Conservation (phyloP, 352 stramenopile species). For the Globisporangium perplexum region DNA sequence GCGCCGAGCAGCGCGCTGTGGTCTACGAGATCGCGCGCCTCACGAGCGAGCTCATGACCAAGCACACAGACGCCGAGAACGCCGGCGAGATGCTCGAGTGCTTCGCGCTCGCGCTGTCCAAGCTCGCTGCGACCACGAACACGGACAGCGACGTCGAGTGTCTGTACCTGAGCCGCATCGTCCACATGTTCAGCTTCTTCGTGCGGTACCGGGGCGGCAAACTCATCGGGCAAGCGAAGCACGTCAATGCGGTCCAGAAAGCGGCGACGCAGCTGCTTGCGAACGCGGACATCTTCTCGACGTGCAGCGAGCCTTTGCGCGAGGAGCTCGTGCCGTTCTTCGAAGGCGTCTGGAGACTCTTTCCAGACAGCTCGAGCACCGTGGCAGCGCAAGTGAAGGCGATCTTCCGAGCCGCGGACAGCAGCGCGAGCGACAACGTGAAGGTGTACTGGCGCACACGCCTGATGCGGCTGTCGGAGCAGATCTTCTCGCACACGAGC, state of each 20-base stretch:
- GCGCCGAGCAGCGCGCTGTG: slow-evolving; percentile 20
- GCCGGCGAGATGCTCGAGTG: slow-evolving; percentile 63
- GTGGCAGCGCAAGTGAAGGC: slow-evolving; percentile 31
- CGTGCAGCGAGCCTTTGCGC: slow-evolving; percentile 29
- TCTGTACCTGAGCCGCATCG: slow-evolving; percentile 63
- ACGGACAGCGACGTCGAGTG: slow-evolving; percentile 32
- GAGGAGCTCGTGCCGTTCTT: slow-evolving; percentile 42
- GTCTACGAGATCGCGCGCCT: slow-evolving; percentile 66
- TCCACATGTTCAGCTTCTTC: slow-evolving; percentile 48
- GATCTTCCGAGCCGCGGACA: slow-evolving; percentile 34
- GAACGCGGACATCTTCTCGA: slow-evolving; percentile 35
- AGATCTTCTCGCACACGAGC: slow-evolving; percentile 43
- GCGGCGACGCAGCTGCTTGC: slow-evolving; percentile 35
- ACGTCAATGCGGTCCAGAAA: slow-evolving; percentile 32
- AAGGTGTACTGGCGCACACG: slow-evolving; percentile 44
- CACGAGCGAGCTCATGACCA: slow-evolving; percentile 67
- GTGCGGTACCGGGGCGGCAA: slow-evolving; percentile 53
- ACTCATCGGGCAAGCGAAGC: slow-evolving; percentile 32
- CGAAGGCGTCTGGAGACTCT: slow-evolving; percentile 64
- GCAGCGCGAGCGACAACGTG: slow-evolving; percentile 8
- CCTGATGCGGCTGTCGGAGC: slow-evolving; percentile 42
- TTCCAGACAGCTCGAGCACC: slow-evolving; percentile 30
- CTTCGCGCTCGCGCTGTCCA: slow-evolving; percentile 49
- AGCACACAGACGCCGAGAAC: slow-evolving; percentile 69
- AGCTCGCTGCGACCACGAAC: slow-evolving; percentile 29